Conservation (phyloP, 2,329 filamentous ascomycete genomes). For the Huntiella savannae region DNA sequence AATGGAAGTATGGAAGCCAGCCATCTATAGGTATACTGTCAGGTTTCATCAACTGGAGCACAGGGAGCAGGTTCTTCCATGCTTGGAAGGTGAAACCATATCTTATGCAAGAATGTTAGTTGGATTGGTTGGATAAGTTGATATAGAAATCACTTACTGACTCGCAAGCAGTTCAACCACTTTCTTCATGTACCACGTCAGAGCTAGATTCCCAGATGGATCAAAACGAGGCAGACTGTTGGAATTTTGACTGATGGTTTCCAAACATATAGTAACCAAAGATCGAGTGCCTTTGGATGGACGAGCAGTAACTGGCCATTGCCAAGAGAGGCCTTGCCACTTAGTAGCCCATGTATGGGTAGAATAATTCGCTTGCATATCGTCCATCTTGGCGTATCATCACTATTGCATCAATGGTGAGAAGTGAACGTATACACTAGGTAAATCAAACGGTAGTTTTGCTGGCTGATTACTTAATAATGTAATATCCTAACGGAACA, state of each 20-base stretch:
- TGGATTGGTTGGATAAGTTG: not conserved
- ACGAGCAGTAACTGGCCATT: not conserved
- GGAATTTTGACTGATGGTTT: slow-evolving; percentile 3
- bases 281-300: not conserved
- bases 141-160: not conserved
- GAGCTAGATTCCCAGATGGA: not conserved
- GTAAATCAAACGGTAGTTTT: too few relatives aligned
- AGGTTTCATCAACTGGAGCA: not conserved
- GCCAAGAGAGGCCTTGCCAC: not conserved
- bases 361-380: not conserved
- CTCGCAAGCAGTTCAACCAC: not conserved
- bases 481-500: too few relatives aligned
- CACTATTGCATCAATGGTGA: too few relatives aligned
- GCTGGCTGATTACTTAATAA: too few relatives aligned
- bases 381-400: too few relatives aligned
- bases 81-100: slow-evolving; percentile 5
- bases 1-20: slow-evolving; percentile 6
- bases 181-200: not conserved
- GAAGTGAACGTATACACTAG: too few relatives aligned
- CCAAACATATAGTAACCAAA: slow-evolving; percentile 4
- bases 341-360: slow-evolving; percentile 2
- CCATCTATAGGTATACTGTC: not conserved
- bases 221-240: not conserved
- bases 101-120: not conserved
- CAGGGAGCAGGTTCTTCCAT: slow-evolving; percentile 1